Base-by-base conservation (phyloP, 768 basidiomycete genomes). In the Mycena albidolilacea region DNA sequence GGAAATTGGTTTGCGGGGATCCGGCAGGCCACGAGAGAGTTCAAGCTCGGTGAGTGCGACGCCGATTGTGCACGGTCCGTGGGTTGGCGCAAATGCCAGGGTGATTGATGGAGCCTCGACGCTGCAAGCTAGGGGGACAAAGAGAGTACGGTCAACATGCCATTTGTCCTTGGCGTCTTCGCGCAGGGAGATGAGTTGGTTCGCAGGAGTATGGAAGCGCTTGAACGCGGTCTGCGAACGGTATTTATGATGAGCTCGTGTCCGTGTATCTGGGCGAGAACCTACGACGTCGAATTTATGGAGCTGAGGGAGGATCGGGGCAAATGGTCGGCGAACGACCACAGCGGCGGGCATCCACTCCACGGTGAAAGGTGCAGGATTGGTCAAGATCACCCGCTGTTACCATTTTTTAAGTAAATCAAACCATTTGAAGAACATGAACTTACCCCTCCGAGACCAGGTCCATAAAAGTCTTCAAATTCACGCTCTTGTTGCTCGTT, bases 31-130 rank as follows among this genome's bases (percentile, higher is more conserved):
- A 11, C 52, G 64, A 3, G 38, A 55, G 2, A 55, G 17, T 1
- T 9, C n/a, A 7, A 65, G 54, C 21, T 65, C 64, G 12, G 64
- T 43, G 10, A 65, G 38, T 12, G 64, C 52, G 64, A 65, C 64
- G 11, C 64, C 64, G 17, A 21, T 41, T 15, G 52, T 55, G 39
- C 64, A 65, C 7, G 64, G 64, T 5, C 64, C 64, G 37, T 57
- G n/a, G 10, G 38, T 12, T 6, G 64, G 54, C 7, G 11, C 12
- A 21, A 65, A 55, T 5, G 38, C 8, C 12, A 65, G 55, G 37
- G 37, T 41, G 39, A 35, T 43, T 1, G 38, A 6, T 4, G 15
- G 57, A 12, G 14, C 41, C n/a, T n/a, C n/a, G 5, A 17, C 15
- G 57, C 35, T 38, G 39, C 15, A 37, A 15, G 41, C 5, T 15